Evolutionary conservation across 768 basidiomycete genomes (phyloP), one percentile per base, ranked within the genome.

Genomic region (Lactifluus subvellereus): DNA sequence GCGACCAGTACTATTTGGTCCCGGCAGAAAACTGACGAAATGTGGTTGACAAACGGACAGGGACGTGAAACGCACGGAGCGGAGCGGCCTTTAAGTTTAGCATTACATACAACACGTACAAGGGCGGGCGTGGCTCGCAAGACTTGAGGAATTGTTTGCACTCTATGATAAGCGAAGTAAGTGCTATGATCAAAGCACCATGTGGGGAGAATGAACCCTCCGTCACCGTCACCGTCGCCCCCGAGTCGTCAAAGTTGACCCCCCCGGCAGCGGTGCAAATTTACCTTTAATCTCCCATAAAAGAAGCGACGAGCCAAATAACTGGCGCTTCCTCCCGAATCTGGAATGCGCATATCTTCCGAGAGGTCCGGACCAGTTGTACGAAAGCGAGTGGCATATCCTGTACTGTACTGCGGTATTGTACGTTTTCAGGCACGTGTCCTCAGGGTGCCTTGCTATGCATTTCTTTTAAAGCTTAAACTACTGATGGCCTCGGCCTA

Each of bases 1-100:
- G 63, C 63, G 63, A 64, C 63, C 63, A 64, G 63, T 64, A 64
- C 63, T 64, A 64, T 64, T 64, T 64, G 54, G 63, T 64, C 47
- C 63, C 63, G 63, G 62, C 58, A 64, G 54, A 37, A 27, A 38
- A 50, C 32, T 59, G 58, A 64, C 62, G 40, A 59, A 27, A 30
- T 33, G 52, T 40, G 57, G 22, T 59, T 59, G 57, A 59, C 57
- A 59, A 55, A 54, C 42, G 53, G 40, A 38, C 40, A 22, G 40
- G 54, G 53, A 59, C 40, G 13, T 64, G 63, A 64, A 64, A 60
- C 63, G 59, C 45, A 56, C 58, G 58, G 63, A 64, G 33, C 63
- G 57, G 63, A 60, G 54, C 63, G 63, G 62, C 53, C 11, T 60
- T 55, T 64, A 51, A 32, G 10, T 1, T 50, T 30, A 49, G 53